Evolutionary conservation across 2,329 filamentous ascomycete species (phyloP), one percentile per base, ranked within the genome.

Genomic region (Fusarium udum): DNA sequence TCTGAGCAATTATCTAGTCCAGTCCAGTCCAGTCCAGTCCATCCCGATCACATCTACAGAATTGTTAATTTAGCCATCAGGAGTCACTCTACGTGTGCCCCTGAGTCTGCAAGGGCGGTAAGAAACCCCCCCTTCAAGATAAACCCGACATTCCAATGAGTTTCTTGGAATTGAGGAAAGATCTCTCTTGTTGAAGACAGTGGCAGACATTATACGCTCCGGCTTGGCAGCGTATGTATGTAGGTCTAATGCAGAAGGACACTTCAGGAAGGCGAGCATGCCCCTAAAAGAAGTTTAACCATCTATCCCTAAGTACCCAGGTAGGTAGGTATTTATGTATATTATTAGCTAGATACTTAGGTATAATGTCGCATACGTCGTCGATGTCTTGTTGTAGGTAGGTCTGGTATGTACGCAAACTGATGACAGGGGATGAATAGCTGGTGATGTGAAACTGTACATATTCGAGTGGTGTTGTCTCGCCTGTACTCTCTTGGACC

Each of bases 191-290:
- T 20, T 24, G 31, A 42, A 45, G 31, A 26, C 14, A 26, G 42
- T 49, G 62, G 64, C 34, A 60, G 52, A 69, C 26, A 45, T 61
- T 51, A 26, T 26, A 55, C 42, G 52, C 53, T 34, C 72, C 43
- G 49, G 68, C 67, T 72, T 63, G 45, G 70, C 65, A 74, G 67
- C 46, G 65, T 40, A 58, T 52, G 65, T 40, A 58, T 60, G 42
- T 39, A 70, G 46, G 53, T 45, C 37, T 48, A 28, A 53, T 45
- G 66, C 36, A 55, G 58, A 49, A 45, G 42, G 64, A 68, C 36
- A 53, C 22, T 59, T 51, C 48, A 48, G 46, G 69, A 40, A 39
- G 34, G 32, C 31, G 34, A 28, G 39, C 63, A 69, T 69, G 34
- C 52, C 58, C 22, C 22, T 51, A 53, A 56, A 51, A 68, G 34